Conservation (phyloP, 306 rosid species). For the Phaseolus lunatus region DNA sequence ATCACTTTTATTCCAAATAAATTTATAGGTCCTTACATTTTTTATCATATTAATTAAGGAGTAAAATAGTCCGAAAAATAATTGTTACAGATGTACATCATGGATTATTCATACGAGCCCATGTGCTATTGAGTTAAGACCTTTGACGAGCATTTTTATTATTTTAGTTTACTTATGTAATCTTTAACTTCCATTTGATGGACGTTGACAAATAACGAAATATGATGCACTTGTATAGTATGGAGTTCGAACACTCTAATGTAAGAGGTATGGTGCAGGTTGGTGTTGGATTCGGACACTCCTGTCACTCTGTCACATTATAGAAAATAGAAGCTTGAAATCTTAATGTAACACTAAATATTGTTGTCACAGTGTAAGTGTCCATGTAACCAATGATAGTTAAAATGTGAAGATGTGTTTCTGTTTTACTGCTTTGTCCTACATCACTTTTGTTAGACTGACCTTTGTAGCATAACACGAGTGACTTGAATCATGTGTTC, state of each 20-base stretch:
- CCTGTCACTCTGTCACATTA: background rate
- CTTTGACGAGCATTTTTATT: background rate
- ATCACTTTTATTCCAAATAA: too few species aligned
- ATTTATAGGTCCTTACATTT: too few species aligned
- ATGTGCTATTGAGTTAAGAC: constrained; percentile 6
- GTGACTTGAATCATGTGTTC: background rate
- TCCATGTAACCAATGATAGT: background rate
- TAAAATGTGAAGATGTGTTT: background rate
- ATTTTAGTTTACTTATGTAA: background rate
- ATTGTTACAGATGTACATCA: too few species aligned
- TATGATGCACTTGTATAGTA: constrained; percentile 7
- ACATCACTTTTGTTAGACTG: background rate
- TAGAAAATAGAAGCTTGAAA: background rate
- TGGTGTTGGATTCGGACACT: constrained; percentile 2
- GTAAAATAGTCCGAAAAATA: too few species aligned
- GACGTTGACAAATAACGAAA: background rate
- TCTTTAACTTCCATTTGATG: constrained; percentile 12
- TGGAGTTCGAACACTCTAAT: background rate
- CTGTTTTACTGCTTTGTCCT: constrained; percentile 11
- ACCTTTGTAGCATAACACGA: background rate
- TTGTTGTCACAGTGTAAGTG: background rate
- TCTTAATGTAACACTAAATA: background rate
- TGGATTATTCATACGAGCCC: background rate
- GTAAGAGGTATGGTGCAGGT: background rate
- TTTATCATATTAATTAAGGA: too few species aligned